Evolutionary conservation across 441 rosid genomes (phyloP), one percentile per base, ranked within the genome.

Genomic region (Raphanus hybrid): DNA sequence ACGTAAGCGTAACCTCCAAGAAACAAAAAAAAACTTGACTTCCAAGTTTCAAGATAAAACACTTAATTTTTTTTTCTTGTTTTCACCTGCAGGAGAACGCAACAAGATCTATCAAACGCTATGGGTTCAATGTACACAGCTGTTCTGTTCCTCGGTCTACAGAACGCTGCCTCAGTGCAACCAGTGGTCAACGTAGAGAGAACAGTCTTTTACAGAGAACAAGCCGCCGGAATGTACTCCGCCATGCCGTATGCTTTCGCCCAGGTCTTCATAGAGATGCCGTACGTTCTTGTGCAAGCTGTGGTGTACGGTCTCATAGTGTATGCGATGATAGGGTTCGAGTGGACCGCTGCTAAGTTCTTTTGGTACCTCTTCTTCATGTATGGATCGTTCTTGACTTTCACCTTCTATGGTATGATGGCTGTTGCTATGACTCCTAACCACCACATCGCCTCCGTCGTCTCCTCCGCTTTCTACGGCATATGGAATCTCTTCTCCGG

Each of bases 141-240:
- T 11, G 81, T 88, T 50, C 82, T 91, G 29, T 94, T 88, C 78
- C 70, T 92, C 12, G 98, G 97, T 2, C 45, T 87, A 39, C 92
- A 87, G 57, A 90, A 91, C 77, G 71, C 87, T 2, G 61, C 84
- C 0, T 82, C 91, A 0, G 91, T 87, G 8, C 95, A 90, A 66
- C 98, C 97, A 4, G 89, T 89, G 27, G 96, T 94, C 45, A 85
- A 89, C 11, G 80, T 88, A 6, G 98, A 92, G 55, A 86, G 98
- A 60, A 91, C 91, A 1, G 94, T 93, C 8, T 93, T 91, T 77
- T 93, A 91, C 75, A 76, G 94, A 74, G 97, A 93, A 80, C 84
- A 90, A 82, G 93, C 91, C 27, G 97, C 98, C 5, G 91, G 97
- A 72, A 90, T 94, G 93, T 94, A 94, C 81, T 90, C 97, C 6